Base-by-base conservation (phyloP, 805 yeast species). In the Ogataea methanolica region DNA sequence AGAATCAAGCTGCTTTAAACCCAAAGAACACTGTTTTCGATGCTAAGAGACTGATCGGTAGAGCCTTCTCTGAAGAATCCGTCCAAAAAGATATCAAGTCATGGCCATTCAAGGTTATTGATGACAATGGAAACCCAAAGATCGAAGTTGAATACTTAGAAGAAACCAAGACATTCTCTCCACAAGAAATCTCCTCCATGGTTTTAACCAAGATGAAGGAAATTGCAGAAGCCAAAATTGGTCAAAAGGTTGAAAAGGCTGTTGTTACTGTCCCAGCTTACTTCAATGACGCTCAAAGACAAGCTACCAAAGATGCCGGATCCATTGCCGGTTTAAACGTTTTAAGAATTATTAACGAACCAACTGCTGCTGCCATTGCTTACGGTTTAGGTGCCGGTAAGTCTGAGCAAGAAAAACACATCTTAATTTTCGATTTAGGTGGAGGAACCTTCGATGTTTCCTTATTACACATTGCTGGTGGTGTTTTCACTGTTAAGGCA, bases 401-500 rank as follows among this genome's bases (percentile, higher is more conserved):
- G 65, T 78, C 85, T 57, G 83, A 80, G 54, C 80, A 79, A 57
- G 96, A 90, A 76, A 84, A 85, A 72, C 88, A 89, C 73, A 92
- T 90, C 55, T 78, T 90, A 67, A 88, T 90, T 70, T 90, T 89
- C 78, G 97, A 90, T 75, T 83, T 90, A 70, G 97, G 97, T 82
- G 97, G 97, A 78, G 97, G 97, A 83, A 90, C 97, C 69, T 90
- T 90, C 78, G 97, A 90, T 87, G 97, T 90, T 48, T 91, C 97
- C 44, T 79, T 90, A 56, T 79, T 90, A 69, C 83, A 91, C 70
- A 88, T 90, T 67, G 96, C 89, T 68, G 97, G 90, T 68, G 97
- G 97, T 76, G 88, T 90, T 65, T 90, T 90, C 80, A 92, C 90
- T 71, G 97, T 90, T 63, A 90, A 90, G 80, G 90, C 97, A 60